Conservation (phyloP, 139 green algal species). For the Tetradesmus lagerheimii region DNA sequence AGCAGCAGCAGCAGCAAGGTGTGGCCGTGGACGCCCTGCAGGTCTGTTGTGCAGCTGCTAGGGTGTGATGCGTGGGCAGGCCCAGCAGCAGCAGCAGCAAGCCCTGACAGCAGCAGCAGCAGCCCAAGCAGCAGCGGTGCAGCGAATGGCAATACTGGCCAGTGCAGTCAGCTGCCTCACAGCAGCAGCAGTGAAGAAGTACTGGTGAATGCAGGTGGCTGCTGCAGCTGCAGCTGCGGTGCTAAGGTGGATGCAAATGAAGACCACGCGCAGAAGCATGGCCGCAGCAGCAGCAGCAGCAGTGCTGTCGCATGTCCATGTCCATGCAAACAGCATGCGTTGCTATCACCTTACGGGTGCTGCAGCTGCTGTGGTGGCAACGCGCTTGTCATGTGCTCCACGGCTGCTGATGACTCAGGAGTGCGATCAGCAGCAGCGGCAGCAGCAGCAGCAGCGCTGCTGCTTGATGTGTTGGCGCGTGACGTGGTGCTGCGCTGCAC, state of each 20-base stretch:
- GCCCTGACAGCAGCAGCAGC: not conserved
- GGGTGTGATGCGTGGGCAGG: slow-evolving; percentile 7
- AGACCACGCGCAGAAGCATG: not conserved
- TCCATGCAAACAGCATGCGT: too few relatives aligned
- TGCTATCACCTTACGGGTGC: not conserved
- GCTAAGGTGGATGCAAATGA: not conserved
- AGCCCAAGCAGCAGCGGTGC: slow-evolving; percentile 11
- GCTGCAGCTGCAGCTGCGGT: not conserved
- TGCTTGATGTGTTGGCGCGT: not conserved
- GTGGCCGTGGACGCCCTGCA: slow-evolving; percentile 5
- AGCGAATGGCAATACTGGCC: not conserved
- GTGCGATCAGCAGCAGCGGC: not conserved
- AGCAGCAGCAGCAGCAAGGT: slow-evolving; percentile 9
- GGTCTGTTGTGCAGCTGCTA: slow-evolving; percentile 20
- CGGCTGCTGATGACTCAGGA: not conserved
- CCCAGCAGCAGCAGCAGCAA: slow-evolving; percentile 1
- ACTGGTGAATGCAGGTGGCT: not conserved
- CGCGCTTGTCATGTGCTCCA: not conserved
- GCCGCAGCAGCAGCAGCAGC: not conserved
- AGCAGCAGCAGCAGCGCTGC: not conserved
- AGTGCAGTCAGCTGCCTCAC: not conserved
- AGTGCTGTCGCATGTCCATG: too few relatives aligned
- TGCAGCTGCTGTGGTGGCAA: not conserved
- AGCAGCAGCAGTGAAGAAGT: not conserved
- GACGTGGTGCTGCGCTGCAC: not conserved